Evolutionary conservation across 345 rosid species (phyloP).

Genomic region (Gynandropsis gynandra): DNA sequence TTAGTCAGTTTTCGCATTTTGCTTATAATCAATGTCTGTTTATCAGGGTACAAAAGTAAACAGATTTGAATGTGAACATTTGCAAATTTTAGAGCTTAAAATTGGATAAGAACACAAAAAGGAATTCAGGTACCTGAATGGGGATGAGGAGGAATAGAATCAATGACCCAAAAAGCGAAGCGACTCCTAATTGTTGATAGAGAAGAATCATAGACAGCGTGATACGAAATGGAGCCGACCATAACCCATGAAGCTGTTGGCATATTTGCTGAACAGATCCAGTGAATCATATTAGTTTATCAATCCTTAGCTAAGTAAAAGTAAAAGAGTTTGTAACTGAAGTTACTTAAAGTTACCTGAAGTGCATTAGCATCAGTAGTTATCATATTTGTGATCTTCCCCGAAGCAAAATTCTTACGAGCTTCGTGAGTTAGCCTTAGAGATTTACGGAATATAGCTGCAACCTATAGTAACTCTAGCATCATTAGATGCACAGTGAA

Average conservation of each 20-base stretch:
- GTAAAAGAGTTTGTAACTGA: neutral
- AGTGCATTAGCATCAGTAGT: constrained; percentile 90
- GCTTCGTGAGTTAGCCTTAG: constrained; percentile 76
- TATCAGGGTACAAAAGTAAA: constrained; percentile 15
- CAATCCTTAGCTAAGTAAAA: constrained; percentile 1
- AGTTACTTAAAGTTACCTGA: constrained; percentile 42
- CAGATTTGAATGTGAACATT: constrained; percentile 10
- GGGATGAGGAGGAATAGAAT: constrained; percentile 79
- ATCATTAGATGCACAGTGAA: constrained; percentile 18
- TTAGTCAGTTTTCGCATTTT: constrained; percentile 80
- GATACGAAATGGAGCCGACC: constrained; percentile 98
- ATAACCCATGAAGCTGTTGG: constrained; percentile 75
- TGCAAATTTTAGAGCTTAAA: constrained; percentile 3
- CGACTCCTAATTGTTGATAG: constrained; percentile 79
- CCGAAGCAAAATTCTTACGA: constrained; percentile 77
- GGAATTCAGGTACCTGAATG: constrained; percentile 46
- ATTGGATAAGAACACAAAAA: neutral
- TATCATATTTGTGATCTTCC: constrained; percentile 91
- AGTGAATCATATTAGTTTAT: constrained; percentile 13
- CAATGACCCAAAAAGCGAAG: constrained; percentile 78
- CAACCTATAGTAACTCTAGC: constrained; percentile 43
- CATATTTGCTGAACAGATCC: constrained; percentile 54
- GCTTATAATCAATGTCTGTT: constrained; percentile 72
- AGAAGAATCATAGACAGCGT: constrained; percentile 73
- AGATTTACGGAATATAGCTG: constrained; percentile 87